Base-by-base conservation (phyloP, 139 green algal genomes). In the Raphidocelis subcapitata region DNA sequence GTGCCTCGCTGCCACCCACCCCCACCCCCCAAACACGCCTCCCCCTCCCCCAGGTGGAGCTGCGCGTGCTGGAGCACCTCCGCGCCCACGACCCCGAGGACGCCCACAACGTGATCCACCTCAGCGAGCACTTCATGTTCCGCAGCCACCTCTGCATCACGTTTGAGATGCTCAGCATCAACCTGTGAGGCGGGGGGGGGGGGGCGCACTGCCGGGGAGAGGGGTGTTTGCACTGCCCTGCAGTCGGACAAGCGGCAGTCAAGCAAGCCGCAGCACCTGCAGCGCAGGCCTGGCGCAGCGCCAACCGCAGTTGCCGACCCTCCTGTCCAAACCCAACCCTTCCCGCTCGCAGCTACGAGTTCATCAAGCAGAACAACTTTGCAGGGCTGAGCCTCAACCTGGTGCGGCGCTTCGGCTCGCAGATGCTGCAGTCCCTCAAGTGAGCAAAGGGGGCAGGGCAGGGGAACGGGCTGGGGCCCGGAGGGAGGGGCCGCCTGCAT, bases 151-250 rank as follows among this genome's bases (percentile, higher is more conserved):
- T 95, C 47, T 97, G 92, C 87, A 95, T 97, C 73, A 77, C 74
- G 20, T 95, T 95, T 76, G 92, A 97, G 86, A 84, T 95, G 51
- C 87, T 94, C 23, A 89, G 82, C 26, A 82, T 94, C 73, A 97
- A 95, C 81, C 81, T 97, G 81, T 49, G 41, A 8, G 41, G 8
- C n/a, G n/a, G n/a, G n/a, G n/a, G n/a, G n/a, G n/a, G n/a, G n/a
- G 12, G 41, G 41, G 41, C 8, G 41, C 41, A 49, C 8, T 8
- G 8, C 41, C 8, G 8, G 41, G 41, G 41, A 49, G 41, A 49
- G 41, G 41, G 8, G 41, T 8, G 8, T 8, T 12, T 49, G 41
- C 41, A 8, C n/a, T n/a, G n/a, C n/a, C n/a, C n/a, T n/a, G n/a
- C n/a, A n/a, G n/a, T n/a, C n/a, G n/a, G n/a, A n/a, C n/a, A n/a